A percentile compares a stretch with the other conserved stretches of the same genome.
phyloP scores from a whole-genome alignment of 2,329 filamentous ascomycete species.

The Tolypocladium pustulatum region DNA sequence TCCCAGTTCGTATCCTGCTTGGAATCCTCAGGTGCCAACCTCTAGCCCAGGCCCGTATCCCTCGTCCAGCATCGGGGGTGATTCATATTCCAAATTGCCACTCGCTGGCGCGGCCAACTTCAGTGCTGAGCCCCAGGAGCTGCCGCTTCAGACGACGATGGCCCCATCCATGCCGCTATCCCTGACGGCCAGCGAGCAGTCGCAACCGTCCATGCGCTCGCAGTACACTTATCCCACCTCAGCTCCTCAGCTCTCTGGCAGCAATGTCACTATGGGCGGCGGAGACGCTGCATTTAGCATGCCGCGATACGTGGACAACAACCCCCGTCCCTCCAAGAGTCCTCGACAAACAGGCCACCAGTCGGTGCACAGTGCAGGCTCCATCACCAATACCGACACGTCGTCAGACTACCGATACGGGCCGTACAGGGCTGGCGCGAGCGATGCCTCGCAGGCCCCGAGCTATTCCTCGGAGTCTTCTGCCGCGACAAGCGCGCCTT shows the following conservation, averaged over 20 bases:
- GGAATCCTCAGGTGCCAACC: constrained; percentile 41
- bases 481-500: constrained; percentile 15
- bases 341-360: constrained; percentile 43
- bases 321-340: constrained; percentile 44
- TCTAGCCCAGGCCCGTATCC: constrained; percentile 37
- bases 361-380: constrained; percentile 39
- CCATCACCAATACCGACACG: constrained; percentile 34
- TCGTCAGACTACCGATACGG: constrained; percentile 48
- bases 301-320: constrained; percentile 45
- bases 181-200: constrained; percentile 36
- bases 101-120: constrained; percentile 37
- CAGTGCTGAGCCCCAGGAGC: constrained; percentile 40
- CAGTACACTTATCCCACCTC: constrained; percentile 46
- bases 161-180: constrained; percentile 40
- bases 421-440: constrained; percentile 23
- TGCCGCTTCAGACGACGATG: constrained; percentile 43
- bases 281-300: constrained; percentile 39
- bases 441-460: constrained; percentile 18
- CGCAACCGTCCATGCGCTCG: constrained; percentile 35
- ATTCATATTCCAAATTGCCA: constrained; percentile 43
- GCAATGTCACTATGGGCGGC: constrained; percentile 20
- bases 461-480: constrained; percentile 19
- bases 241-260: constrained; percentile 37
- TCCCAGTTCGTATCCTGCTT: constrained; percentile 46
- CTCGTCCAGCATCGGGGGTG: constrained; percentile 37